phyloP scores from a whole-genome alignment of 1,139 yeast species.

The Waltiozyma solani region DNA sequence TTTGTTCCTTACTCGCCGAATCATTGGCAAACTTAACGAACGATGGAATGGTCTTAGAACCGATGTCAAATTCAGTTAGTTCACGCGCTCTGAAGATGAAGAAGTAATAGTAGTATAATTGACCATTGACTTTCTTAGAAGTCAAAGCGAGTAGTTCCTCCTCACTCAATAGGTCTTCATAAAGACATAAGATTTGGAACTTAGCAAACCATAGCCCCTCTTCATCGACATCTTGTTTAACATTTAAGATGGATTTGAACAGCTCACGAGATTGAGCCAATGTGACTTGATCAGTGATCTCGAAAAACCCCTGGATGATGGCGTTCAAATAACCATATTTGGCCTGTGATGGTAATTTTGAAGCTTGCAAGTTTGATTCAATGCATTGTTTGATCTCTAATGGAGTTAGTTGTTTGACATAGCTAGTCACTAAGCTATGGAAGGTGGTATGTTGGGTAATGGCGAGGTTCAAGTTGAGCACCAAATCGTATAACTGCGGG shows the following conservation, averaged over 20 bases:
- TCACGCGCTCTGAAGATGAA: constrained; percentile 41
- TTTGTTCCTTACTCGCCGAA: constrained; percentile 19
- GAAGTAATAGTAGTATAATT: constrained; percentile 28
- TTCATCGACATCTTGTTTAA: constrained; percentile 1
- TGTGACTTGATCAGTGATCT: constrained; percentile 8
- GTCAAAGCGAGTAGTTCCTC: constrained; percentile 10
- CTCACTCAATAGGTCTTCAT: constrained; percentile 29
- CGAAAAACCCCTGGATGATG: constrained; percentile 30
- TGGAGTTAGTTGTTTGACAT: constrained; percentile 26
- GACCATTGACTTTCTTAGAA: no score
- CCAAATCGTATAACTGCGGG: neutral
- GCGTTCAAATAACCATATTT: constrained; percentile 25
- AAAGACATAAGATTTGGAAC: constrained; percentile 38
- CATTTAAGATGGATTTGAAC: constrained; percentile 11
- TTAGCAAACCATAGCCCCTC: constrained; percentile 34
- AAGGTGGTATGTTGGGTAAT: neutral
- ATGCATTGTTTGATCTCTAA: constrained; percentile 32
- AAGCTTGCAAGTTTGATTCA: constrained; percentile 21
- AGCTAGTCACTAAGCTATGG: constrained; percentile 25
- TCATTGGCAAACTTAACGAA: constrained; percentile 23
- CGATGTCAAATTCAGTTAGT: constrained; percentile 23
- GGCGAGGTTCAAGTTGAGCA: neutral
- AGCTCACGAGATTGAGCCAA: constrained; percentile 3
- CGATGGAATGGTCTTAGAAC: constrained; percentile 8
- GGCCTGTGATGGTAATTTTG: constrained; percentile 12